phyloP scores from a whole-genome alignment of 108 stramenopile species.

The Skeletonema marinoi region DNA sequence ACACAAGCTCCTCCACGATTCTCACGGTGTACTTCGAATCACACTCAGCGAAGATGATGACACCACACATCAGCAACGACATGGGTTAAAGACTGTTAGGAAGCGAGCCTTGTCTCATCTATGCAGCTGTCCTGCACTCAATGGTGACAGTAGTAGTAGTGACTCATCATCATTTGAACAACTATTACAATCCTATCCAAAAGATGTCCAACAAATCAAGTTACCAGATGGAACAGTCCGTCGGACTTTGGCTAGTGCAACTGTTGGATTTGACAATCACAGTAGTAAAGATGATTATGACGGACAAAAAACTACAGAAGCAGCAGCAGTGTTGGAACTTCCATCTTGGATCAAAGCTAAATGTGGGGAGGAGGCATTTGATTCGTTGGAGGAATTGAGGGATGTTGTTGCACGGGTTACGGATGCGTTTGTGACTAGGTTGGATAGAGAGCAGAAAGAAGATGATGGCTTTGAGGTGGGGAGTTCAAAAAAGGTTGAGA shows the following conservation, averaged over 20 bases:
- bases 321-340: slow-evolving; percentile 19
- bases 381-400: slow-evolving; percentile 63
- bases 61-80: too few relatives aligned
- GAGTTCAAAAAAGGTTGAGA: slow-evolving; percentile 18
- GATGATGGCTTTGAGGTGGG: slow-evolving; percentile 1
- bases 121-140: slow-evolving; percentile 25
- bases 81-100: slow-evolving; percentile 1
- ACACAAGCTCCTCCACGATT: slow-evolving; percentile 9
- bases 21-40: slow-evolving; percentile 20
- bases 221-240: slow-evolving; percentile 29
- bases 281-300: neutral
- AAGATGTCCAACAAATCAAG: slow-evolving; percentile 16
- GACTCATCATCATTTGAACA: slow-evolving; percentile 6
- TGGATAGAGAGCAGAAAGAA: slow-evolving; percentile 44
- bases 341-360: slow-evolving; percentile 34
- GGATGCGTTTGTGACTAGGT: slow-evolving; percentile 46
- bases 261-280: slow-evolving; percentile 25
- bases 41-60: neutral
- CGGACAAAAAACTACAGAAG: neutral
- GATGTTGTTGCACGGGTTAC: slow-evolving; percentile 65
- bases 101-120: slow-evolving; percentile 17
- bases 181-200: slow-evolving; percentile 5
- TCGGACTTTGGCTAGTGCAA: slow-evolving; percentile 41
- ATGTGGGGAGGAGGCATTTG: slow-evolving; percentile 54
- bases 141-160: neutral